Base-by-base conservation (phyloP, 495 filamentous ascomycete species). In the Penicillium fimorum region DNA sequence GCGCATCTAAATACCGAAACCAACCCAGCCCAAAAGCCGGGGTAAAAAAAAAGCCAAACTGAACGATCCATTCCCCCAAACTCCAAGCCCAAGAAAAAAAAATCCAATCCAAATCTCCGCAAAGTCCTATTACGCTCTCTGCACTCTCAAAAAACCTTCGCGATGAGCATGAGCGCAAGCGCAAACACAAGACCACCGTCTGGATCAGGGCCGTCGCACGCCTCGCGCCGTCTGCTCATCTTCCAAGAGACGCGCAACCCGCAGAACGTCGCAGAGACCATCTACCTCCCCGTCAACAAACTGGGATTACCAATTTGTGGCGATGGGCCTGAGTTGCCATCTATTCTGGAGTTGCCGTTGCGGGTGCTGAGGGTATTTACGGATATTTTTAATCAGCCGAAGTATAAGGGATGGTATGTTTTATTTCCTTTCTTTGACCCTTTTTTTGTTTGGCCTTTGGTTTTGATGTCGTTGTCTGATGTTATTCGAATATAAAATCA, bases 391-490 rank as follows among this genome's bases (percentile, higher is more conserved):
- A 78, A 78, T 65, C 66, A 68, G 50, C 69, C 70, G 2, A 76
- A 70, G 58, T 78, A 75, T 66, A 75, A 76, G 58, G 73, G 73
- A 20, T 78, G 75, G 75, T 77, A 65, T 33, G 73, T 74, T 9
- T 46, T 50, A 33, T 43, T 57, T 50, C 20, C 41, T 49, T 48
- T 48, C 52, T 57, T 24, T 53, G 45, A 46, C n/a, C 6, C 54
- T 17, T n/a, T 40, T 52, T 5, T 22, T 22, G 1, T 22, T 22
- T 22, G 22, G 11, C 32, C 0, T 62, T 50, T 52, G 20, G 9
- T 32, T 47, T 24, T 58, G 47, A 43, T 43, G 46, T 59, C 60
- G 38, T 40, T 50, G 5, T 58, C 25, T 56, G 45, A 43, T 43
- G 12, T 48, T 18, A 40, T 33, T 33, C 13, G 1, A 37, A 8